Base-by-base conservation (phyloP, 2,329 filamentous ascomycete genomes). In the Akanthomyces lecanii region DNA sequence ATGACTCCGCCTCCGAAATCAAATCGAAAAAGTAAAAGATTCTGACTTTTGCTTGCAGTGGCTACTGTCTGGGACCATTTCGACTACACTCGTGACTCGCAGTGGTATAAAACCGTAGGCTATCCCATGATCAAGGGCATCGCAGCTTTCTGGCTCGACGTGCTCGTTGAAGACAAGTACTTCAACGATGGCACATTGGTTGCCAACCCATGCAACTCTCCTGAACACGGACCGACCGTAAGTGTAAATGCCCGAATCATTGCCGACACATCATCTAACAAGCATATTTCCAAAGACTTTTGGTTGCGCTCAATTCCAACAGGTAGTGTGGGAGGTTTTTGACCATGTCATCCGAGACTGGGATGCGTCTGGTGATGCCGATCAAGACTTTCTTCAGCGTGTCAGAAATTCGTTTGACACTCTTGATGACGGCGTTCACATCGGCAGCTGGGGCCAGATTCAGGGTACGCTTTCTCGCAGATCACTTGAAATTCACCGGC, bases 61-160 rank as follows among this genome's bases (percentile, higher is more conserved):
- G 81, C 83, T 64, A 82, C 86, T 65, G 80, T 87, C 1, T 82
- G 78, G 71, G 83, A 87, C 63, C 78, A 82, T 67, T 87, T 78
- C 69, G 79, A 81, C 40, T 86, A 85, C 66, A 80, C 77, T 2
- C 77, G 74, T 30, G 76, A 85, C 65, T 50, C 67, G 0, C 68
- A 71, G 1, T 85, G 81, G 81, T 74, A 83, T 68, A 28, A 72
- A 64, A 14, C 76, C 5, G 72, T 73, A 7, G 84, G 81, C 0
- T 86, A 84, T 61, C 82, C 80, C 1, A 73, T 86, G 1, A 69
- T 86, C 28, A 84, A 82, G 65, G 80, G 78, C 2, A 74, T 82
- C 1, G 78, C 82, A 0, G 67, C 79, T n/a, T 86, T 85, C 71
- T 85, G 83, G 81, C 73, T 85, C 4, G 79, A 77, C 6, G 79